Conservation (phyloP, 1,284 basidiomycete genomes). For the Ustilago loliicola region DNA sequence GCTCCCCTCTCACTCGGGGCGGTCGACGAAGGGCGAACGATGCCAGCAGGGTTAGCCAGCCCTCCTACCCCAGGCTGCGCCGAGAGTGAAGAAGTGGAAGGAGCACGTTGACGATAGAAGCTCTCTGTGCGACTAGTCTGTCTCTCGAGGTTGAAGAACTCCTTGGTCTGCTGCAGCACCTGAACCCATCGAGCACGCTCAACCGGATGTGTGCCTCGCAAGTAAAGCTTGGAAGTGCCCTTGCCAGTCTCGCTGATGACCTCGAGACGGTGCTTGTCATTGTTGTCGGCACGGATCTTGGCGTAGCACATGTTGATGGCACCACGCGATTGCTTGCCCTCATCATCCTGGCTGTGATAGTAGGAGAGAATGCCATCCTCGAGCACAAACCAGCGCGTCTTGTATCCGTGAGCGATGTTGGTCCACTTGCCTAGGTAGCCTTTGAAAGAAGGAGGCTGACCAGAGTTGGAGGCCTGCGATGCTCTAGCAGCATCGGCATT, state of each 20-base stretch:
- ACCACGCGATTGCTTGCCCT: conserved; percentile 86
- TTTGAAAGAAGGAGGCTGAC: conserved; percentile 64
- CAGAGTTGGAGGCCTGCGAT: conserved; percentile 69
- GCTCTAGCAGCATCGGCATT: conserved; percentile 72
- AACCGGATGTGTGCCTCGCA: conserved; percentile 81
- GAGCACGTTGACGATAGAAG: conserved; percentile 40
- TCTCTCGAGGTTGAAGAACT: conserved; percentile 58
- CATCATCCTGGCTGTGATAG: conserved; percentile 92
- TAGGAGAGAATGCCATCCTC: conserved; percentile 82
- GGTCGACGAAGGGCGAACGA: conserved; percentile 44
- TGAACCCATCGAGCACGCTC: conserved; percentile 68
- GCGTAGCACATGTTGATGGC: conserved; percentile 90
- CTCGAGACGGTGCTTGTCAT: conserved; percentile 83
- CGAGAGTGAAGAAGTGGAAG: conserved; percentile 39
- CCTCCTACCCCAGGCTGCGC: conserved; percentile 5
- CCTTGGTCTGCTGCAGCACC: conserved; percentile 64
- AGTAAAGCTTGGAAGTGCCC: conserved; percentile 83
- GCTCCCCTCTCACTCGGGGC: conserved; percentile 41
- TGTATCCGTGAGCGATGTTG: conserved; percentile 90
- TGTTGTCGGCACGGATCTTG: conserved; percentile 69
- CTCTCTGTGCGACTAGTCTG: conserved; percentile 48
- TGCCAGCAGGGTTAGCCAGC: conserved; percentile 11
- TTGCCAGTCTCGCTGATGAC: conserved; percentile 76
- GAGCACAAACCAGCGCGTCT: conserved; percentile 93
- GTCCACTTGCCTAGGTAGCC: conserved; percentile 81